These are phyloP conservation scores for Gymnopilus dilepis DNA, from an alignment of 768 basidiomycete species.

Conservation along the genomic window DNA sequence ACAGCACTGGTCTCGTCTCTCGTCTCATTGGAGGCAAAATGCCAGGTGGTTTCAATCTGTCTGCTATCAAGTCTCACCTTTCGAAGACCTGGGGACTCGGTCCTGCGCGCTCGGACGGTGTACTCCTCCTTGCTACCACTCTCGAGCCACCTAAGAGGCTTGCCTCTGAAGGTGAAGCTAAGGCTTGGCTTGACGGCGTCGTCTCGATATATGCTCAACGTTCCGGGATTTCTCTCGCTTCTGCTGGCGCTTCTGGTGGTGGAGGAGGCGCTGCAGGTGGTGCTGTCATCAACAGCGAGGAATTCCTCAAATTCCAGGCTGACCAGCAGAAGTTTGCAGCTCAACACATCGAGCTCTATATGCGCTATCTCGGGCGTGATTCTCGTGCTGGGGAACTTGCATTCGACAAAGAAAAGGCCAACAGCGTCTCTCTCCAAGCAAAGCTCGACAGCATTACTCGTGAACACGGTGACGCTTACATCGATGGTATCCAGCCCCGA, in stretches of 20 bases:
- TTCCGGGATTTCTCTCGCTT: constrained; percentile 82
- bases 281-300: constrained; percentile 95
- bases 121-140: constrained; percentile 89
- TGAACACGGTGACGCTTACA: constrained; percentile 93
- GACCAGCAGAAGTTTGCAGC: constrained; percentile 92
- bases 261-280: constrained; percentile 73
- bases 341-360: constrained; percentile 94
- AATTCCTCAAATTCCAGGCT: constrained; percentile 94
- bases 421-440: constrained; percentile 72
- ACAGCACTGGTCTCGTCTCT: constrained; percentile 87
- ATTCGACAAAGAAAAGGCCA: constrained; percentile 86
- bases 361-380: constrained; percentile 95
- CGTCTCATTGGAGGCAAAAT: constrained; percentile 95
- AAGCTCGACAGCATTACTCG: constrained; percentile 86
- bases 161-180: constrained; percentile 89
- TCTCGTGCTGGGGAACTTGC: constrained; percentile 91
- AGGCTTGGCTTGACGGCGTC: constrained; percentile 89
- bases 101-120: constrained; percentile 84
- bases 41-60: constrained; percentile 98
- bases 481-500: constrained; percentile 92
- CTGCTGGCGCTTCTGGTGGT: constrained; percentile 66
- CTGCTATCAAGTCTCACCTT: constrained; percentile 87
- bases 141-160: constrained; percentile 95
- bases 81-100: constrained; percentile 97
- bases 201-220: constrained; percentile 88